A percentile compares a stretch with the other conserved stretches of the same genome.
phyloP scores from a whole-genome alignment of 441 rosid genomes.

The Arabidopsis hybrid region DNA sequence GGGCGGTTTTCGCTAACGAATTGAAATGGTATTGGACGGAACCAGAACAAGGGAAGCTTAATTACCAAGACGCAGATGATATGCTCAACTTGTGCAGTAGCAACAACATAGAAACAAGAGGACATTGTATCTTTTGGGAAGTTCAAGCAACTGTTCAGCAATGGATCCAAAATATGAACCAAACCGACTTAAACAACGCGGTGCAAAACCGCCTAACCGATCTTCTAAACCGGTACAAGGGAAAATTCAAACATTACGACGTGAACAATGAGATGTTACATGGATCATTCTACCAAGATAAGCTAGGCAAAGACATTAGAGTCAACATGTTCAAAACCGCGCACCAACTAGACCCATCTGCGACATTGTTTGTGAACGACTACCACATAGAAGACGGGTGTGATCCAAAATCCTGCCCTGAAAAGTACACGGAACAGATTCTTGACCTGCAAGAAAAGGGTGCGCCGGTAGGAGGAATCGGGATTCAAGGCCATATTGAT shows the following conservation, averaged over 20 bases:
- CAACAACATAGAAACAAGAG: conserved; percentile 63
- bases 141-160: conserved; percentile 50
- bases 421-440: conserved; percentile 66
- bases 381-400: conserved; percentile 86
- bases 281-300: conserved; percentile 67
- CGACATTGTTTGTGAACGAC: conserved; percentile 82
- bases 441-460: conserved; percentile 77
- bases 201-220: conserved; percentile 50
- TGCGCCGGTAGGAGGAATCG: conserved; percentile 61
- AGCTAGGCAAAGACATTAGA: conserved; percentile 66
- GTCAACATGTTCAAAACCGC: conserved; percentile 78
- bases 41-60: conserved; percentile 70
- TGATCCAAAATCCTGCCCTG: conserved; percentile 68
- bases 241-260: conserved; percentile 81
- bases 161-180: conserved; percentile 54
- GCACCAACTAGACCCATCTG: conserved; percentile 69
- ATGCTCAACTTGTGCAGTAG: conserved; percentile 67
- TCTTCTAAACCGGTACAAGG: conserved; percentile 59
- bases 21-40: conserved; percentile 95
- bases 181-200: conserved; percentile 43
- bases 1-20: conserved; percentile 90
- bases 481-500: conserved; percentile 59
- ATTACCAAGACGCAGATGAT: conserved; percentile 87
- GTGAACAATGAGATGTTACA: conserved; percentile 64
- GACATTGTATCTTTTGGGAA: conserved; percentile 78